These are phyloP conservation scores for Trametes sanguinea DNA, from an alignment of 768 basidiomycete genomes.

Conservation along the genomic window DNA sequence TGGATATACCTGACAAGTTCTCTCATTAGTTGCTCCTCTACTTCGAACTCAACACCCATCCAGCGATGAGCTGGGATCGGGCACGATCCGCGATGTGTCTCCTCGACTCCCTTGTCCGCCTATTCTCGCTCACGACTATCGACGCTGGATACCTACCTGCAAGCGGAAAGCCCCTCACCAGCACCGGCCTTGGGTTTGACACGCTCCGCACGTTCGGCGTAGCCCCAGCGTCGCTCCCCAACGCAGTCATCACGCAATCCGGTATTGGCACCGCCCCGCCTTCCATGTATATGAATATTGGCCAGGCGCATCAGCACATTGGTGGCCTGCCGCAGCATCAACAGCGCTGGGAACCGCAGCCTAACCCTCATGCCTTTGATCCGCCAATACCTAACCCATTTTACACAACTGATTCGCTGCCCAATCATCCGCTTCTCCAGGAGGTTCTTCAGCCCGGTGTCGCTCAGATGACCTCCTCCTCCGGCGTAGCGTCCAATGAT, in stretches of 20 bases:
- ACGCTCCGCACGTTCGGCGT: not conserved
- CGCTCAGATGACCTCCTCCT: no score
- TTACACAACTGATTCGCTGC: not conserved
- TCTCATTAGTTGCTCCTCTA: slow-evolving; percentile 16
- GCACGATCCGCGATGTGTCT: slow-evolving; percentile 12
- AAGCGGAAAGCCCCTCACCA: slow-evolving; percentile 41
- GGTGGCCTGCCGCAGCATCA: no score
- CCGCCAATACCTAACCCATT: not conserved
- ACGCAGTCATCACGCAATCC: not conserved
- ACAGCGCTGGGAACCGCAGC: not conserved
- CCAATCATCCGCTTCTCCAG: not conserved
- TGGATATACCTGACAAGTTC: not conserved
- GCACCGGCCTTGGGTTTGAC: not conserved
- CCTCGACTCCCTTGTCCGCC: slow-evolving; percentile 16
- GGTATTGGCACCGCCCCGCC: not conserved
- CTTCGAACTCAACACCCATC: slow-evolving; percentile 21
- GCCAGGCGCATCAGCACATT: no score
- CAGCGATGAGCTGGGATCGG: not conserved
- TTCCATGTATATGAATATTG: no score
- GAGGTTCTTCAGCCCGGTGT: not conserved
- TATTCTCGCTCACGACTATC: slow-evolving; percentile 41
- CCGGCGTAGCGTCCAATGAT: no score
- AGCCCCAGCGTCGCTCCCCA: not conserved
- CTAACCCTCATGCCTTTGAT: not conserved
- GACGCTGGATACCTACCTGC: slow-evolving; percentile 40